Conservation (phyloP, 2,329 filamentous ascomycete species). For the Calonectria pseudoturangicola region DNA sequence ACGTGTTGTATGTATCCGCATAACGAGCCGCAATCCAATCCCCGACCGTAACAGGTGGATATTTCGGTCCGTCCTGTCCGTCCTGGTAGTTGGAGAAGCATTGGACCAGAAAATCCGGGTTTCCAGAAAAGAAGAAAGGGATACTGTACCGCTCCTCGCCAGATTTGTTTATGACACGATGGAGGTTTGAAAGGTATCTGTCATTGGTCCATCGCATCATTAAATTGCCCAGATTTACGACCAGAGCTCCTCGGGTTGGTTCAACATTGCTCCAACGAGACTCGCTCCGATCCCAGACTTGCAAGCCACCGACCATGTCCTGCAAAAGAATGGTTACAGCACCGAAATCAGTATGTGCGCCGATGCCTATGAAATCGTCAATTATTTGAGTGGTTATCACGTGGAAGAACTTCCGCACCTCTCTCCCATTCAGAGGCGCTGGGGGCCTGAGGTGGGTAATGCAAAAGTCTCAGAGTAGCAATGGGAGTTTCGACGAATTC, state of each 20-base stretch:
- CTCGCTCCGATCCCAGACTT: slow-evolving; percentile 40
- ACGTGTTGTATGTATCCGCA: slow-evolving; percentile 57
- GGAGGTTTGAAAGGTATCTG: slow-evolving; percentile 70
- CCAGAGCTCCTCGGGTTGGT: slow-evolving; percentile 66
- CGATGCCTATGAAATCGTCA: slow-evolving; percentile 24
- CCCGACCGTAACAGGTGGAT: slow-evolving; percentile 57
- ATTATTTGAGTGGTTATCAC: no score
- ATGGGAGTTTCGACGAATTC: slow-evolving; percentile 37
- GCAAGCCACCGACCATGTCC: slow-evolving; percentile 40
- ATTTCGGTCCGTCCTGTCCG: slow-evolving; percentile 51
- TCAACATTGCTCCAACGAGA: slow-evolving; percentile 54
- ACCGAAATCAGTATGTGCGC: slow-evolving; percentile 42
- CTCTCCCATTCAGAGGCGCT: slow-evolving; percentile 35
- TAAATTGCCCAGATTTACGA: slow-evolving; percentile 72
- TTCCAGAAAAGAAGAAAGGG: slow-evolving; percentile 74
- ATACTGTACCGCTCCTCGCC: slow-evolving; percentile 71
- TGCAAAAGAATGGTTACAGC: slow-evolving; percentile 42
- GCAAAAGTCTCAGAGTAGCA: slow-evolving; percentile 36
- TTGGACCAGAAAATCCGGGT: slow-evolving; percentile 64
- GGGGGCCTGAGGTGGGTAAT: slow-evolving; percentile 38
- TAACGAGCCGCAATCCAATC: slow-evolving; percentile 57
- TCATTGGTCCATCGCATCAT: slow-evolving; percentile 71
- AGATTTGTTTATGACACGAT: slow-evolving; percentile 73
- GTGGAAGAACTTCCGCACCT: slow-evolving; percentile 13
- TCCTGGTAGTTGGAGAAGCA: slow-evolving; percentile 56